Conservation (phyloP, 176 grass and related monocot genomes). For the Hsuehochloa calcarea region DNA sequence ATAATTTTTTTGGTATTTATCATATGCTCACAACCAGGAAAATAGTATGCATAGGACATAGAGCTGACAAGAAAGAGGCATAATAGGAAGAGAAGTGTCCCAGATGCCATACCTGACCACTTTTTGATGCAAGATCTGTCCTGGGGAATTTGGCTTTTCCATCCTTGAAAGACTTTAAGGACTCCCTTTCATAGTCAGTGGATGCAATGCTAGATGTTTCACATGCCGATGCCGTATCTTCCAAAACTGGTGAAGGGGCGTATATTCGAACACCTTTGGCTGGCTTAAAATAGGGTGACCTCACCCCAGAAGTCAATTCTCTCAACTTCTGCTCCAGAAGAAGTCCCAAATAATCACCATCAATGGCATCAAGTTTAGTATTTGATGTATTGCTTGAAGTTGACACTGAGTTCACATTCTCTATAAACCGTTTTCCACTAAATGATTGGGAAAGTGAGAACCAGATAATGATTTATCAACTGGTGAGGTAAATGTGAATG, state of each 20-base stretch:
- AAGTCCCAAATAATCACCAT: slow-evolving; percentile 80
- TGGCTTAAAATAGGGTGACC: slow-evolving; percentile 59
- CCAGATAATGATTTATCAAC: slow-evolving; percentile 56
- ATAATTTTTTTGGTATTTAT: slow-evolving; percentile 4
- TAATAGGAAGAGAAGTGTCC: slow-evolving; percentile 25
- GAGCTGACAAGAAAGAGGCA: slow-evolving; percentile 28
- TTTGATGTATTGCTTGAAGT: slow-evolving; percentile 34
- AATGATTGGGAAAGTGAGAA: slow-evolving; percentile 31
- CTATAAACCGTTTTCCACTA: slow-evolving; percentile 24
- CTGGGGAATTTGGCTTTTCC: slow-evolving; percentile 21
- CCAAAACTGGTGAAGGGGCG: slow-evolving; percentile 25
- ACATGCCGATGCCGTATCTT: slow-evolving; percentile 38
- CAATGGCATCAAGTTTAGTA: slow-evolving; percentile 44
- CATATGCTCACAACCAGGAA: slow-evolving; percentile 17
- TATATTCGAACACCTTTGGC: slow-evolving; percentile 33
- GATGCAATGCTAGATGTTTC: slow-evolving; percentile 54
- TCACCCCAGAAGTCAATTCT: slow-evolving; percentile 60
- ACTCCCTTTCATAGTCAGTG: slow-evolving; percentile 53
- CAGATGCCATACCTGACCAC: slow-evolving; percentile 46
- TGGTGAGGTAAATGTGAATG: slow-evolving; percentile 94
- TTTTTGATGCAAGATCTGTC: slow-evolving; percentile 27
- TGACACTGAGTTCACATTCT: slow-evolving; percentile 22
- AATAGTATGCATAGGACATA: slow-evolving; percentile 11
- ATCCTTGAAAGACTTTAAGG: slow-evolving; percentile 44
- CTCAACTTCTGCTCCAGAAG: slow-evolving; percentile 84